A percentile compares a stretch with the other conserved stretches of the same genome.
These are phyloP conservation scores for Monosporozyma siamensis DNA, from an alignment of 805 yeast species.

Conservation along the genomic window DNA sequence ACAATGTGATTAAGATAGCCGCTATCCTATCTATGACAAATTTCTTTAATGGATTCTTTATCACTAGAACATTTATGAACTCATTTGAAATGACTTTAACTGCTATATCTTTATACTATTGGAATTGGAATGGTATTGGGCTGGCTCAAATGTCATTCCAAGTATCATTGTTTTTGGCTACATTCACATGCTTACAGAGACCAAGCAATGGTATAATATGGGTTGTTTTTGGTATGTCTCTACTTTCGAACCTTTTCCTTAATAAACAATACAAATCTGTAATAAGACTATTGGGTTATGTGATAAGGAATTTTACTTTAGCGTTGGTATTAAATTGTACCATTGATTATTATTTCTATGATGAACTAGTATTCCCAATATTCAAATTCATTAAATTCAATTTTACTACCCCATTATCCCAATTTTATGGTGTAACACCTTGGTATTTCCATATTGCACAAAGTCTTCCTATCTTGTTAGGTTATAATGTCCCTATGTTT, in stretches of 20 bases:
- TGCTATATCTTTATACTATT: conserved; percentile 51
- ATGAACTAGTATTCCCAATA: conserved; percentile 48
- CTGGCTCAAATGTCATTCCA: conserved; percentile 16
- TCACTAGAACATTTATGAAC: conserved; percentile 80
- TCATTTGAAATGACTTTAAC: conserved; percentile 70
- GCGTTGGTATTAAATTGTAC: conserved; percentile 33
- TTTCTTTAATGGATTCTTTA: conserved; percentile 68
- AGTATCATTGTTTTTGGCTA: conserved; percentile 43
- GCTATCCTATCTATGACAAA: conserved; percentile 20
- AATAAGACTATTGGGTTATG: conserved; percentile 17
- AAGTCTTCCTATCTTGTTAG: conserved; percentile 67
- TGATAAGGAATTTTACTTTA: conserved; percentile 10
- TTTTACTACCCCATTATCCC: conserved; percentile 58
- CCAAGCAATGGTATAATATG: conserved; percentile 82
- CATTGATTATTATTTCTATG: conserved; percentile 56
- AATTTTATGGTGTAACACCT: conserved; percentile 78
- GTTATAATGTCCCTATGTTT: conserved; percentile 58
- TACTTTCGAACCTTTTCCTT: conserved; percentile 14
- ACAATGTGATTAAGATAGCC: conserved; percentile 13
- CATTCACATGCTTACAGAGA: conserved; percentile 58
- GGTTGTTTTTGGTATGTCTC: conserved; percentile 46
- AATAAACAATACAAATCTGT: conserved; percentile 7
- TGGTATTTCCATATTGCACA: conserved; percentile 79
- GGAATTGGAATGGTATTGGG: conserved; percentile 51
- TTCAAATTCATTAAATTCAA: conserved; percentile 70